Evolutionary conservation across 352 stramenopile genomes (phyloP).

Genomic region (Phytophthora kernoviae): DNA sequence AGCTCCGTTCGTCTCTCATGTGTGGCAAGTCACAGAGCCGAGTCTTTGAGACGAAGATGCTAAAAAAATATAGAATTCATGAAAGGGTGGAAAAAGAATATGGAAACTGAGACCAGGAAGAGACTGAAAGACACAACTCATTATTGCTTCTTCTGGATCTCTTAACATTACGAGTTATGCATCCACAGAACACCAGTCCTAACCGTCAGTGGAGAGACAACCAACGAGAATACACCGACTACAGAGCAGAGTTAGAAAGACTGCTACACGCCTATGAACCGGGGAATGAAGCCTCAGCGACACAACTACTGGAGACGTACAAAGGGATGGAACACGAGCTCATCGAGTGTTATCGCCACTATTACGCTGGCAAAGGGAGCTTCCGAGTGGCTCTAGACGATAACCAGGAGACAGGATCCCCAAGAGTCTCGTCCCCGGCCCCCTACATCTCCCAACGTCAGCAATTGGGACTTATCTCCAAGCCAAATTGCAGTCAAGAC

Average conservation of each 20-base stretch:
- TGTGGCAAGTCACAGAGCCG: too few relatives aligned
- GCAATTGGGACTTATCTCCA: conserved; percentile 63
- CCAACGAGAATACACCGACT: conserved; percentile 7
- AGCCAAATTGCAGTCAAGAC: conserved; percentile 51
- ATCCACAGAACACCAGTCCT: conserved; percentile 13
- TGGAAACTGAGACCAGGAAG: conserved; percentile 14
- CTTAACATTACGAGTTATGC: conserved; percentile 16
- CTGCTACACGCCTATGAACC: conserved; percentile 59
- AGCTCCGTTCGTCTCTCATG: too few relatives aligned
- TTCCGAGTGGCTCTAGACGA: conserved; percentile 44
- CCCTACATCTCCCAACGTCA: conserved; percentile 57
- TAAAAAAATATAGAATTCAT: conserved; percentile 1
- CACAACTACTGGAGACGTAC: conserved; percentile 53
- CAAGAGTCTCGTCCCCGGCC: conserved; percentile 17
- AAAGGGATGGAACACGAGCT: conserved; percentile 67
- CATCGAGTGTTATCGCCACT: conserved; percentile 69
- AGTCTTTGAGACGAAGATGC: too few relatives aligned
- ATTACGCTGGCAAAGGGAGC: conserved; percentile 50
- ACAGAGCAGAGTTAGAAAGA: conserved; percentile 39
- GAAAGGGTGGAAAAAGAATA: conserved; percentile 22
- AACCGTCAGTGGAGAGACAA: conserved; percentile 14
- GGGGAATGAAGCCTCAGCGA: conserved; percentile 33
- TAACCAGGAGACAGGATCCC: conserved; percentile 21
- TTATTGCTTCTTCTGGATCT: conserved; percentile 29
- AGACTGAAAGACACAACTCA: conserved; percentile 6